Evolutionary conservation across 495 filamentous ascomycete species (phyloP).

Genomic region (Penicillium pancosmium): DNA sequence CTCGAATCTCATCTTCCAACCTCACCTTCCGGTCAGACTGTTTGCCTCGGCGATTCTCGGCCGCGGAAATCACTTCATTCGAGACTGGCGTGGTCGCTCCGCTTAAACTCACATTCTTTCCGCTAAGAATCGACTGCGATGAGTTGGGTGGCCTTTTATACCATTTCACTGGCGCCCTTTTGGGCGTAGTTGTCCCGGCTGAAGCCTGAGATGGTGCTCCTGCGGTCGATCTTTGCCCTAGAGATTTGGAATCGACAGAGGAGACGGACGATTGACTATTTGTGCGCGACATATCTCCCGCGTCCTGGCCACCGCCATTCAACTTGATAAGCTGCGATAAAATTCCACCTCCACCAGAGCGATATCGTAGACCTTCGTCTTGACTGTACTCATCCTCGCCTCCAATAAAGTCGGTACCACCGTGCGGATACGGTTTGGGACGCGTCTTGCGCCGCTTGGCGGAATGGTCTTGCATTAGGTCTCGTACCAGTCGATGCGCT

Average conservation of each 20-base stretch:
- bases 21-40: constrained; percentile 24
- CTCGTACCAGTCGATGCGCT: constrained; percentile 35
- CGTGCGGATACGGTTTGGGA: constrained; percentile 20
- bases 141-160: constrained; percentile 37
- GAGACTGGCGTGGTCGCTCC: constrained; percentile 36
- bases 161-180: constrained; percentile 37
- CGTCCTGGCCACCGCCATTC: constrained; percentile 20
- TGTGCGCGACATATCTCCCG: constrained; percentile 11
- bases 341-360: constrained; percentile 35
- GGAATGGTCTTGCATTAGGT: constrained; percentile 36
- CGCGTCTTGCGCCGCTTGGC: constrained; percentile 27
- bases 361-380: constrained; percentile 25
- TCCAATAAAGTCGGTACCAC: constrained; percentile 14
- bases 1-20: constrained; percentile 64
- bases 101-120: constrained; percentile 21
- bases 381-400: constrained; percentile 17
- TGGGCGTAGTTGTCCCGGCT: constrained; percentile 21
- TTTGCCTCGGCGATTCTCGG: constrained; percentile 33
- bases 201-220: constrained; percentile 3
- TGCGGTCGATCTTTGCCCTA: background rate
- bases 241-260: constrained; percentile 9
- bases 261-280: constrained; percentile 18
- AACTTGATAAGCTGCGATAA: constrained; percentile 39
- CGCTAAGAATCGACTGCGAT: constrained; percentile 32
- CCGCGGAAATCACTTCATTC: constrained; percentile 32